phyloP scores from a whole-genome alignment of 768 basidiomycete genomes.

The Hysterangium stoloniferum region DNA sequence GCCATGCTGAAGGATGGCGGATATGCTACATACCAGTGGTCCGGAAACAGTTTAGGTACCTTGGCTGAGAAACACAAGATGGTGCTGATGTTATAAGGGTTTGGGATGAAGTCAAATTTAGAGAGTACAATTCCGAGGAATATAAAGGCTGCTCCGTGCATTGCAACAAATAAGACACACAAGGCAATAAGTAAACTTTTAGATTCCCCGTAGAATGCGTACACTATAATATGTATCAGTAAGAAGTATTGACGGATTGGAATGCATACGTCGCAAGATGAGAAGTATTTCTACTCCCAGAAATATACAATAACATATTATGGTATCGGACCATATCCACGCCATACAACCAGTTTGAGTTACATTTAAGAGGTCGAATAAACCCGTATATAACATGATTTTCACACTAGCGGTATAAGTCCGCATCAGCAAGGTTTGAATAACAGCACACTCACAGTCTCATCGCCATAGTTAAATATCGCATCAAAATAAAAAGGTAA shows the following conservation, averaged over 20 bases:
- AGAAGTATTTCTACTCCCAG: not conserved
- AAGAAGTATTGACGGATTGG: not conserved
- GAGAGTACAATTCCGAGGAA: not conserved
- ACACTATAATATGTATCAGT: not conserved
- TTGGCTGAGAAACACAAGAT: not conserved
- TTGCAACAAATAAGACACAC: not conserved
- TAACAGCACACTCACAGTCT: not conserved
- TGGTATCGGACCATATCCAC: slow-evolving; percentile 4
- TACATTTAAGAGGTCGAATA: not conserved
- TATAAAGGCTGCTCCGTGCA: not conserved
- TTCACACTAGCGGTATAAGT: not conserved
- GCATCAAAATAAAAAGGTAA: too few relatives aligned
- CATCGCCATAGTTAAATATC: not conserved
- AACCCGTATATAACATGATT: slow-evolving; percentile 6
- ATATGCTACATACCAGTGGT: slow-evolving; percentile 3
- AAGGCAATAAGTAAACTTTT: not conserved
- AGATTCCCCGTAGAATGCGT: slow-evolving; percentile 5
- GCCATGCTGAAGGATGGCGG: not conserved
- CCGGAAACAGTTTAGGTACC: not conserved
- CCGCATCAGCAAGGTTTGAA: not conserved
- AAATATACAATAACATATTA: not conserved
- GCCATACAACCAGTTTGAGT: not conserved
- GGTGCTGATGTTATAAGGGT: not conserved
- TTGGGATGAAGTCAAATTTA: not conserved
- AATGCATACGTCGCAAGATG: not conserved